These are phyloP conservation scores for Simmondsia chinensis DNA, from an alignment of 148 eudicot species.

Conservation along the genomic window DNA sequence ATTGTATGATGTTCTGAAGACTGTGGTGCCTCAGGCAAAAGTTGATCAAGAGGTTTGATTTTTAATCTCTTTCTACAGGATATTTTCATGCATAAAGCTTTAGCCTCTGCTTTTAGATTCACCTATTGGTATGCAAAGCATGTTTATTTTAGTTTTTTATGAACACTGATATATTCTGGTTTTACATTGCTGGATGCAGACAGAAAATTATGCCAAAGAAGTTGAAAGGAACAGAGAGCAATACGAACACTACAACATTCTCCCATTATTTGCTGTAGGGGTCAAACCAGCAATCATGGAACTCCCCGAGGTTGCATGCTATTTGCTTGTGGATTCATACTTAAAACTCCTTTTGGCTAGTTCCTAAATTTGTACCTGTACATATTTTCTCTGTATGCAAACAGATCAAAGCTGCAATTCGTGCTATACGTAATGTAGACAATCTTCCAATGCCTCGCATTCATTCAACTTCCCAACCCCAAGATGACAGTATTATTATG, in stretches of 20 bases:
- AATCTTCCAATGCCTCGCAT: conserved; percentile 61
- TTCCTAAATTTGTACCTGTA: conserved; percentile 1
- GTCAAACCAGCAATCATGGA: conserved; percentile 92
- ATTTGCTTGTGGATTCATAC: conserved; percentile 3
- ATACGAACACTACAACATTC: conserved; percentile 78
- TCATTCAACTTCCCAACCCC: conserved; percentile 10
- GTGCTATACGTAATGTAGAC: conserved; percentile 52
- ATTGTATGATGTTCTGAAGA: conserved; percentile 72
- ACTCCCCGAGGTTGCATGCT: conserved; percentile 73
- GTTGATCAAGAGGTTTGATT: conserved; percentile 68
- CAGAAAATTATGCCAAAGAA: conserved; percentile 66
- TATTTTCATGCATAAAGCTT: no score
- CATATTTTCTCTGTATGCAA: conserved; percentile 1
- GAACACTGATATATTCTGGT: no score
- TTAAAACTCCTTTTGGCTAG: not conserved
- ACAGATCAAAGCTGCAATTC: conserved; percentile 89
- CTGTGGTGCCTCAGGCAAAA: conserved; percentile 66
- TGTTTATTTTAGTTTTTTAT: no score
- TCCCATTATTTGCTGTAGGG: conserved; percentile 71
- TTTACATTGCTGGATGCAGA: conserved; percentile 35
- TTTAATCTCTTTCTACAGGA: conserved; percentile 5
- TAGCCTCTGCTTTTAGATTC: no score
- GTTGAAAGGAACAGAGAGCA: conserved; percentile 77
- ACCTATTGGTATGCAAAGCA: no score
- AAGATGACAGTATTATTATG: conserved; percentile 32